Percentiles rank a stretch among this genome's conserved stretches.
Conservation (phyloP, 164 flowering plant genomes). For the Umbellularia californica region DNA sequence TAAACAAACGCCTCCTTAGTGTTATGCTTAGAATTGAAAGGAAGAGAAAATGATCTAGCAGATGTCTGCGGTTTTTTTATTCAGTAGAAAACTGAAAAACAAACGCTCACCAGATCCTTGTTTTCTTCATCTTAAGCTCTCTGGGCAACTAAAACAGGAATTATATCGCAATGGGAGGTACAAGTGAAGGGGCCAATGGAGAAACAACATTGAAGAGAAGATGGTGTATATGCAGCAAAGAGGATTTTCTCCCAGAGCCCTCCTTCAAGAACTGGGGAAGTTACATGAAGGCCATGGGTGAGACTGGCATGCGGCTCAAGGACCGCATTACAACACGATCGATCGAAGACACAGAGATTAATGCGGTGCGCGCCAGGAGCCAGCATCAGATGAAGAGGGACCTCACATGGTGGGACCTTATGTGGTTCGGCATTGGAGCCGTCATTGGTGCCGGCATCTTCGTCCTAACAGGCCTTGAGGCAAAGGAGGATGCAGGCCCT, state of each 20-base stretch:
- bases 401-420: constrained; percentile 57
- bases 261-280: constrained; percentile 46
- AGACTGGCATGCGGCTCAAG: constrained; percentile 25
- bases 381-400: constrained; percentile 47
- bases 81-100: no score
- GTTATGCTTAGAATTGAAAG: no score
- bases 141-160: not conserved
- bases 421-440: constrained; percentile 59
- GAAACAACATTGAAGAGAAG: constrained; percentile 18
- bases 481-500: constrained; percentile 38
- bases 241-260: constrained; percentile 48
- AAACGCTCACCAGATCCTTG: no score
- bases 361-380: constrained; percentile 37
- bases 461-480: constrained; percentile 49
- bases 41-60: no score
- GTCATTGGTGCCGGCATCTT: constrained; percentile 62
- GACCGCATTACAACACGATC: constrained; percentile 43
- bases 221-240: constrained; percentile 32
- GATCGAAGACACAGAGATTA: constrained; percentile 33
- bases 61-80: no score
- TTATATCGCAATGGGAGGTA: not conserved
- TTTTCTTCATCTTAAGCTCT: no score
- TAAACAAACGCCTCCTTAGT: no score
- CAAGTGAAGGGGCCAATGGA: not conserved
- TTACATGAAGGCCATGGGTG: constrained; percentile 29